Percentiles rank a stretch among this genome's conserved stretches.
phyloP scores from a whole-genome alignment of 2,329 filamentous ascomycete species.

The Ophiostoma ulmi region DNA sequence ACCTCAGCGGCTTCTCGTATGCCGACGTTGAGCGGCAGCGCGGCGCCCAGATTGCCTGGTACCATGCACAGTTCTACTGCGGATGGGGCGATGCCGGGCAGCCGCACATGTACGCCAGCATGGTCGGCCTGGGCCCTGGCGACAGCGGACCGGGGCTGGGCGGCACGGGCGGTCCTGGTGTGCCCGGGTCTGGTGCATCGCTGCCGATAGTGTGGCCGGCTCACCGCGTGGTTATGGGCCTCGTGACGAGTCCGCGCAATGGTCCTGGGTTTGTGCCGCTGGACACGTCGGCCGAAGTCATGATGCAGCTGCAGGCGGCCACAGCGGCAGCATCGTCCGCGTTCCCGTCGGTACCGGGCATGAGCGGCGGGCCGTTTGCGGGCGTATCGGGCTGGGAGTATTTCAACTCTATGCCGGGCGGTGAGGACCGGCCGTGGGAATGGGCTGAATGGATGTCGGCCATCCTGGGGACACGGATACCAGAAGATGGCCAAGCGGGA shows the following conservation, averaged over 20 bases:
- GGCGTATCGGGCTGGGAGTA: slow-evolving; percentile 88
- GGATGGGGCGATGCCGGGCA: slow-evolving; percentile 67
- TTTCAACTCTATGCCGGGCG: slow-evolving; percentile 65
- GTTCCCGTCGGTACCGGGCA: slow-evolving; percentile 9
- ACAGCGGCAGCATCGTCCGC: slow-evolving; percentile 7
- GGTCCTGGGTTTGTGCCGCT: slow-evolving; percentile 61
- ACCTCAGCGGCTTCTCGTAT: slow-evolving; percentile 73
- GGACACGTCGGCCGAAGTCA: slow-evolving; percentile 50
- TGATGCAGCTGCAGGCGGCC: slow-evolving; percentile 44
- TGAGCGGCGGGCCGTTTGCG: slow-evolving; percentile 47
- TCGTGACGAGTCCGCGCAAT: slow-evolving; percentile 69
- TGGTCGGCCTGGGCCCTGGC: slow-evolving; percentile 55
- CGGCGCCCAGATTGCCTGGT: slow-evolving; percentile 65
- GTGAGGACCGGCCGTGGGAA: slow-evolving; percentile 58
- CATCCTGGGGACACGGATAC: slow-evolving; percentile 30
- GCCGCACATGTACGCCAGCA: slow-evolving; percentile 44
- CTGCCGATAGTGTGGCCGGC: slow-evolving; percentile 60
- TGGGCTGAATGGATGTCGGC: slow-evolving; percentile 64
- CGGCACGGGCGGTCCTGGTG: slow-evolving; percentile 55
- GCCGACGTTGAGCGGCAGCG: slow-evolving; percentile 60
- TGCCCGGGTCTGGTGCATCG: slow-evolving; percentile 26
- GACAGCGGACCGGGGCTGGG: slow-evolving; percentile 56
- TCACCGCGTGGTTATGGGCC: slow-evolving; percentile 65
- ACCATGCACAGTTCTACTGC: slow-evolving; percentile 81
- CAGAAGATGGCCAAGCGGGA: slow-evolving; percentile 13